Evolutionary conservation across 768 basidiomycete species (phyloP).

Genomic region (Tubosaeta sp.): DNA sequence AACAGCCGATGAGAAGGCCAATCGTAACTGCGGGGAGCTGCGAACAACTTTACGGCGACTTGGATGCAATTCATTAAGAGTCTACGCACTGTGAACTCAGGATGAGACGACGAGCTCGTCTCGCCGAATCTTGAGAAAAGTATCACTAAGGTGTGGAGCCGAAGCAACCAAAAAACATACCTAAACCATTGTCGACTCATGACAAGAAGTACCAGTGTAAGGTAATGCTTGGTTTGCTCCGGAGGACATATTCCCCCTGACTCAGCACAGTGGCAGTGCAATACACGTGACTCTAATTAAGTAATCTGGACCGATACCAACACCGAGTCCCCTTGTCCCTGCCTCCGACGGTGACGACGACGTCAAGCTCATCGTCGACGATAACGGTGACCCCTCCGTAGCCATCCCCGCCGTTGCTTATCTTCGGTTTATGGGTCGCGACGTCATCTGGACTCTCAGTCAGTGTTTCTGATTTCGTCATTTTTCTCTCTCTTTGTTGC

Average conservation of each 20-base stretch:
- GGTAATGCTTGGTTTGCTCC: no score
- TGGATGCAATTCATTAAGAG: neutral
- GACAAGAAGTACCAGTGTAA: neutral
- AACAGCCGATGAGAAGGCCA: slow-evolving; percentile 79
- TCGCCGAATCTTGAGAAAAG: slow-evolving; percentile 1
- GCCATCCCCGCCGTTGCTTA: neutral
- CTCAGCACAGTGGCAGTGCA: slow-evolving; percentile 8
- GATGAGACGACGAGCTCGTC: slow-evolving; percentile 4
- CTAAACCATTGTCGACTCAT: slow-evolving; percentile 23
- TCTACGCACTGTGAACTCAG: slow-evolving; percentile 32
- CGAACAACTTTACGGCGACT: neutral
- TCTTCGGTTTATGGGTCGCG: slow-evolving; percentile 16
- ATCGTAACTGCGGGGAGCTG: slow-evolving; percentile 59
- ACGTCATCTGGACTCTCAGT: slow-evolving; percentile 5
- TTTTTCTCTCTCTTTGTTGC: slow-evolving; percentile 15
- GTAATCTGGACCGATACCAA: slow-evolving; percentile 30
- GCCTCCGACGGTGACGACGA: slow-evolving; percentile 31
- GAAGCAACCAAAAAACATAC: slow-evolving; percentile 7
- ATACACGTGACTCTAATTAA: slow-evolving; percentile 29
- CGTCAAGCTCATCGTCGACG: slow-evolving; percentile 28
- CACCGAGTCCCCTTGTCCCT: slow-evolving; percentile 35
- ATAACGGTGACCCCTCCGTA: slow-evolving; percentile 18
- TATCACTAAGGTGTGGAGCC: neutral
- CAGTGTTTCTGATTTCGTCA: slow-evolving; percentile 25
- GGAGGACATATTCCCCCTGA: no score